Conservation (phyloP, 106 monocot genomes). For the Hemerocallis citrina region DNA sequence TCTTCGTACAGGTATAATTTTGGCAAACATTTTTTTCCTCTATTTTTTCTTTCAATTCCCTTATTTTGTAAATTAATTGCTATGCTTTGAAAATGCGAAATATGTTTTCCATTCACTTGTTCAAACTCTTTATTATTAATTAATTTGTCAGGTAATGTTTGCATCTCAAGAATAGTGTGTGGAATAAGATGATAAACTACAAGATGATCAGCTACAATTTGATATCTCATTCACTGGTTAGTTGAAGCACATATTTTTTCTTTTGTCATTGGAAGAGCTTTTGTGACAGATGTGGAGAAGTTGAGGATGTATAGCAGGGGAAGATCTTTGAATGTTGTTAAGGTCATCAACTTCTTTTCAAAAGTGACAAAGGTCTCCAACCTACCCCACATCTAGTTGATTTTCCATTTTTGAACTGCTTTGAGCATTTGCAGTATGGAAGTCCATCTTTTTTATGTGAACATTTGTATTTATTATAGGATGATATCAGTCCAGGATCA, state of each 20-base stretch:
- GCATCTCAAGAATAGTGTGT: too few relatives aligned
- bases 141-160: too few relatives aligned
- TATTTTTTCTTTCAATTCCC: too few relatives aligned
- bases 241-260: constrained; percentile 97
- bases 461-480: constrained; percentile 36
- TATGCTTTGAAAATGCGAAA: too few relatives aligned
- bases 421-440: neutral
- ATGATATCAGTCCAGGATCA: constrained; percentile 72
- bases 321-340: constrained; percentile 51
- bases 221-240: constrained; percentile 50
- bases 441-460: neutral
- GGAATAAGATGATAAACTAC: too few relatives aligned
- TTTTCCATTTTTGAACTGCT: neutral
- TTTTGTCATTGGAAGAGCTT: constrained; percentile 99
- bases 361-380: constrained; percentile 56
- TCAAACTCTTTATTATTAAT: too few relatives aligned
- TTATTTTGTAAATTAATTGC: too few relatives aligned
- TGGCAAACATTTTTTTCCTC: too few relatives aligned
- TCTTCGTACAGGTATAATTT: too few relatives aligned
- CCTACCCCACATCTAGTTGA: neutral
- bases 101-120: too few relatives aligned
- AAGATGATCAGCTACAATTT: too few relatives aligned
- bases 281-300: constrained; percentile 96
- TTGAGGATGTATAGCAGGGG: constrained; percentile 66
- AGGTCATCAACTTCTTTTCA: constrained; percentile 75